Evolutionary conservation across 108 stramenopile species (phyloP), one percentile per base, ranked within the genome.

Genomic region (Pinguiococcus pyrenoidosus): DNA sequence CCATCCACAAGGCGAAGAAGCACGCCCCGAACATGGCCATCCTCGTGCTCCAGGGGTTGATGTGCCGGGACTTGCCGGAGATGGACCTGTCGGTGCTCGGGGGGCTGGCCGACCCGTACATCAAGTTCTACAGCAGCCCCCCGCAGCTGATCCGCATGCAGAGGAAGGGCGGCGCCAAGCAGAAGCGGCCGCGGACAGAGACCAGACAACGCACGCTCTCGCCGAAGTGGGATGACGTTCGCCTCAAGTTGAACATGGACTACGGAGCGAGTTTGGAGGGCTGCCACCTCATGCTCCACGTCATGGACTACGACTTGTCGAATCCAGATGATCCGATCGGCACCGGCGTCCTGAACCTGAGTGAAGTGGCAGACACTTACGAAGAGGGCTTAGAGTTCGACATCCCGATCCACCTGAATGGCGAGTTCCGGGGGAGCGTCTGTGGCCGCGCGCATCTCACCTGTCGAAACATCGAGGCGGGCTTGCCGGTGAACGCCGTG

Each of bases 201-300:
- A 33, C 10, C 5, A 25, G 20, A 18, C 35, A 37, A 33, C 35
- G 29, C 6, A 49, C 48, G 0, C 48, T 49, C 1, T 27, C 25
- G 5, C 35, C 48, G 0, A 49, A 37, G 4, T 6, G 24, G 44
- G 54, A 36, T 55, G 54, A 12, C 17, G 14, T 28, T 24, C 45
- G n/a, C 10, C 54, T 5, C 50, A 12, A 29, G 34, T 57, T 62
- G 29, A 62, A 38, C 1, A 28, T 56, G 20, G 34, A 44, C n/a
- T 53, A 50, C 36, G 44, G 27, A 23, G 33, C 16, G 26, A 20
- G 45, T 18, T 45, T 66, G 21, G 52, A 27, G 17, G 44, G 35
- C 38, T 66, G 29, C n/a, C 54, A 55, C 43, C 24, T 55, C 12
- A 56, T 60, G 29, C 51, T 66, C 10, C 29, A 40, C 1, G 59